phyloP scores from a whole-genome alignment of 2,329 filamentous ascomycete species.

The Teratosphaeria nubilosa region DNA sequence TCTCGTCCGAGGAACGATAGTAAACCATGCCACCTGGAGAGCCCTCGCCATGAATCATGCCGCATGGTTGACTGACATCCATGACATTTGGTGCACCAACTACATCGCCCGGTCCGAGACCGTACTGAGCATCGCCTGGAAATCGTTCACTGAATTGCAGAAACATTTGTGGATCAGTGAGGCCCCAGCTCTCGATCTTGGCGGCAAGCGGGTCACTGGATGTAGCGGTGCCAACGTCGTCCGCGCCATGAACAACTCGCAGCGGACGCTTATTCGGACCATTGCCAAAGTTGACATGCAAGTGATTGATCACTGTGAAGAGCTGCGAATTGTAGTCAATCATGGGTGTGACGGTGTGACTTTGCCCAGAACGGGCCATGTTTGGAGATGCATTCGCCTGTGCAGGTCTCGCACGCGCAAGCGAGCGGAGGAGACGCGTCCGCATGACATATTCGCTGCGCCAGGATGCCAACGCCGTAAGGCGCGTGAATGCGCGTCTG shows the following conservation, averaged over 20 bases:
- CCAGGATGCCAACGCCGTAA: conserved; percentile 84
- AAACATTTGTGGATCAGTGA: conserved; percentile 64
- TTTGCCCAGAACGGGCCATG: conserved; percentile 42
- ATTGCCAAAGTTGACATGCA: conserved; percentile 67
- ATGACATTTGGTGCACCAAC: conserved; percentile 75
- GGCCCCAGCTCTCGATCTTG: conserved; percentile 73
- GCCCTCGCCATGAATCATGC: conserved; percentile 75
- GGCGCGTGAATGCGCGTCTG: conserved; percentile 67
- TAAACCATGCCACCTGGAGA: conserved; percentile 73
- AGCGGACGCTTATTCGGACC: conserved; percentile 60
- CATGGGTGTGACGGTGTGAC: conserved; percentile 61
- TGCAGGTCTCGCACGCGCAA: conserved; percentile 69
- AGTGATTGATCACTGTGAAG: conserved; percentile 64
- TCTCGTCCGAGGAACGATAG: conserved; percentile 64
- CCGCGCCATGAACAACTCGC: conserved; percentile 71
- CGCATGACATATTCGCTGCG: conserved; percentile 88
- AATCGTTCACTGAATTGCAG: conserved; percentile 69
- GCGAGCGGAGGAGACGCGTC: conserved; percentile 70
- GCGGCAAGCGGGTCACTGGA: conserved; percentile 68
- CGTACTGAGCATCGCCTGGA: conserved; percentile 64
- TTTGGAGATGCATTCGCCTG: conserved; percentile 45
- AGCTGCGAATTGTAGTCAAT: conserved; percentile 80
- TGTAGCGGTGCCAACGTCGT: conserved; percentile 67
- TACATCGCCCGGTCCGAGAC: conserved; percentile 63
- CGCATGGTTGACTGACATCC: conserved; percentile 80